Evolutionary conservation across 2,329 filamentous ascomycete genomes (phyloP).

Genomic region (Pyricularia sp.): DNA sequence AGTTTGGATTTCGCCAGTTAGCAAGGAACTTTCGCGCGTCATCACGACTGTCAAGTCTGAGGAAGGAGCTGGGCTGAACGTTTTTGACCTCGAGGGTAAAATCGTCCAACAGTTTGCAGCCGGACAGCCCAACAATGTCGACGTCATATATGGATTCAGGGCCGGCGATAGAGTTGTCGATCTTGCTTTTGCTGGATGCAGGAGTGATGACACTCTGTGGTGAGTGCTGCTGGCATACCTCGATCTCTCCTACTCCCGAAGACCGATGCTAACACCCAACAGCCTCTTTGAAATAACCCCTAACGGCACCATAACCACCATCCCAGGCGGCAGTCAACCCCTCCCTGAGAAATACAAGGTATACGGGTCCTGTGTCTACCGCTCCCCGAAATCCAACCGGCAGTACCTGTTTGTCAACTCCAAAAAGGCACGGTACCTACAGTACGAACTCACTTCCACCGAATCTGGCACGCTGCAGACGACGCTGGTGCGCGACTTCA

Average conservation of each 20-base stretch:
- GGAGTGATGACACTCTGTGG: constrained; percentile 42
- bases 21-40: constrained; percentile 32
- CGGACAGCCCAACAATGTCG: constrained; percentile 42
- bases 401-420: constrained; percentile 46
- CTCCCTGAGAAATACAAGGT: constrained; percentile 34
- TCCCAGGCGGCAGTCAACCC: constrained; percentile 35
- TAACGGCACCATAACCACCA: constrained; percentile 31
- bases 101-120: constrained; percentile 33
- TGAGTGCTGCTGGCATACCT: constrained; percentile 17
- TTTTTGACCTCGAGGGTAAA: constrained; percentile 39
- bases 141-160: constrained; percentile 40
- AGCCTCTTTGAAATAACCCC: constrained; percentile 39
- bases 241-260: no score
- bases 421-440: constrained; percentile 42
- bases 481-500: constrained; percentile 39
- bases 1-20: constrained; percentile 34
- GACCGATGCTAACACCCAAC: not conserved
- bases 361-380: constrained; percentile 44
- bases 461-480: constrained; percentile 31
- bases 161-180: constrained; percentile 33
- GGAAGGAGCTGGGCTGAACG: constrained; percentile 34
- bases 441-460: constrained; percentile 35
- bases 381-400: constrained; percentile 33
- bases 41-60: constrained; percentile 43
- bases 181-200: constrained; percentile 39